Base-by-base conservation (phyloP, 352 stramenopile species). In the Phytophthora sansomeana region DNA sequence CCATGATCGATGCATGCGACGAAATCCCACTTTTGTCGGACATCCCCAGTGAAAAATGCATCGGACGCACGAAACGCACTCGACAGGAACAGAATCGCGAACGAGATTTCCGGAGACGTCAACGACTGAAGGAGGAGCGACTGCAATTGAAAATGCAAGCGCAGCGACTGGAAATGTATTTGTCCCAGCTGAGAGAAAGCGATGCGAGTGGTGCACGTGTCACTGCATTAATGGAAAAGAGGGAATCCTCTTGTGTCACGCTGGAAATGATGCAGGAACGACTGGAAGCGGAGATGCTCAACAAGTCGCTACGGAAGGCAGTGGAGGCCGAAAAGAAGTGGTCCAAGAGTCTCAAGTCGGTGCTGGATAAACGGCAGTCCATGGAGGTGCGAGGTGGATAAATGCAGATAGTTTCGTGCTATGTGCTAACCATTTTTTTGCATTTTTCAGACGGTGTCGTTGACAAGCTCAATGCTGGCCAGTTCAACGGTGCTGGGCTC, bases 81-180 rank as follows among this genome's bases (percentile, higher is more conserved):
- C 53, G 58, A 1, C 58, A 51, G 30, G 41, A 54, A 19, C 51
- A 58, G 42, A 67, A 63, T 26, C 57, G 55, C 36, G 67, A 71
- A 42, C 38, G 59, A 16, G 56, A 63, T 29, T 62, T 60, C 55
- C 63, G 56, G 39, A 51, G 53, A 8, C 57, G 57, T 35, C 68
- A 69, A 41, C 35, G 53, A n/a, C 29, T 58, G 21, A 69, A 65
- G 21, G 67, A 75, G 55, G 67, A 75, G 42, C 26, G 29, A 51
- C 32, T 58, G 55, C 48, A 71, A 26, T 42, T 72, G 46, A 19
- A 76, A 53, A 72, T 69, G 57, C 68, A 76, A 24, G 41, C 47
- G 46, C 51, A 76, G 33, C 52, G 46, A 10, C 33, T 76, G 35
- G 39, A 69, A 44, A 54, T 26, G 33, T 58, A 66, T 54, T 63